Percentiles rank a stretch among this genome's conserved stretches.
These are phyloP conservation scores for Candida insectorum DNA, from an alignment of 805 yeast genomes.

Conservation along the genomic window DNA sequence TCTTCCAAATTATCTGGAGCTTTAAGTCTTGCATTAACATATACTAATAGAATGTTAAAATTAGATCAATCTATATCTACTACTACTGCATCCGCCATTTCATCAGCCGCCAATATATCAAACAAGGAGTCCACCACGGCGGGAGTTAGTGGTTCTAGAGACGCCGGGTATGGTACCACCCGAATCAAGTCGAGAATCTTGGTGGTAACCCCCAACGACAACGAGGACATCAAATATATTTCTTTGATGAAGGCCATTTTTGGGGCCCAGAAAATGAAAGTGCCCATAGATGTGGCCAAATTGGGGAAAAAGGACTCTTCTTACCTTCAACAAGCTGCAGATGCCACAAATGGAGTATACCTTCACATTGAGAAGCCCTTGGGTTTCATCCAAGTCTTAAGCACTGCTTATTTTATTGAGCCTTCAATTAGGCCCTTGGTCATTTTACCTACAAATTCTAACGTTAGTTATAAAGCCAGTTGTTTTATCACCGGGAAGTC, in stretches of 20 bases:
- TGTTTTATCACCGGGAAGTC: slow-evolving; percentile 89
- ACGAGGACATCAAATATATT: slow-evolving; percentile 77
- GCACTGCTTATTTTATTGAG: slow-evolving; percentile 81
- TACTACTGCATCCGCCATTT: slow-evolving; percentile 42
- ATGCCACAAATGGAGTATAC: slow-evolving; percentile 90
- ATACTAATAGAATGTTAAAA: slow-evolving; percentile 64
- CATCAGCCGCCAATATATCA: slow-evolving; percentile 30
- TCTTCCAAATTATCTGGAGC: slow-evolving; percentile 61
- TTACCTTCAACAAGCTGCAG: slow-evolving; percentile 92
- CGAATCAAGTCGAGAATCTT: slow-evolving; percentile 35
- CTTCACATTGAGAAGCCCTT: slow-evolving; percentile 61
- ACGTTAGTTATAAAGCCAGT: slow-evolving; percentile 91
- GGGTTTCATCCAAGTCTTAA: slow-evolving; percentile 79
- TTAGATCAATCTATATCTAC: slow-evolving; percentile 45
- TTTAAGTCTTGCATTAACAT: slow-evolving; percentile 74
- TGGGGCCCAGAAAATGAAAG: slow-evolving; percentile 89
- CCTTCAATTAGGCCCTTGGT: slow-evolving; percentile 76
- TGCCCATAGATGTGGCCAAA: slow-evolving; percentile 89
- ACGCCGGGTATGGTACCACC: slow-evolving; percentile 19
- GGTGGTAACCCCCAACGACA: slow-evolving; percentile 70
- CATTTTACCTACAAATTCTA: slow-evolving; percentile 75
- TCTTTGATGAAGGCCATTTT: slow-evolving; percentile 94
- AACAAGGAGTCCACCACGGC: slow-evolving; percentile 13
- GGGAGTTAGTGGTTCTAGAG: slow-evolving; percentile 6
- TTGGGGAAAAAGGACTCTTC: slow-evolving; percentile 62